Evolutionary conservation across 805 yeast genomes (phyloP).

Genomic region (Saturnispora halmiae): DNA sequence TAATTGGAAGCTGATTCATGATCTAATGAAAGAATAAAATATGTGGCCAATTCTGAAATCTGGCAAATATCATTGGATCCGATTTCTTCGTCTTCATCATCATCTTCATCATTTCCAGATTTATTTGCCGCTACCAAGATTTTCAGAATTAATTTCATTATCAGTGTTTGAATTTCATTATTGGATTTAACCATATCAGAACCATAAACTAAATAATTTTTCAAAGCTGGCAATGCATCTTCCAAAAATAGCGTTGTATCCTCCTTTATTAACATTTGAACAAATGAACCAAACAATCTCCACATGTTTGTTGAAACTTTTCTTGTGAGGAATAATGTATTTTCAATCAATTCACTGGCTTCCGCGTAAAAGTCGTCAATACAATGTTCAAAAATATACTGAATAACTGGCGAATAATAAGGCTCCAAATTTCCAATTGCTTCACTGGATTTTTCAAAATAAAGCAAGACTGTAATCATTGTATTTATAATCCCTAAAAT

Average conservation of each 20-base stretch:
- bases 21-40: slow-evolving; percentile 51
- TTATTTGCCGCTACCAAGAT: slow-evolving; percentile 24
- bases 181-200: slow-evolving; percentile 38
- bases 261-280: slow-evolving; percentile 27
- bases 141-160: slow-evolving; percentile 42
- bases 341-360: slow-evolving; percentile 70
- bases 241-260: slow-evolving; percentile 61
- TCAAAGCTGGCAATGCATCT: slow-evolving; percentile 65
- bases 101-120: slow-evolving; percentile 12
- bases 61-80: slow-evolving; percentile 47
- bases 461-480: slow-evolving; percentile 74
- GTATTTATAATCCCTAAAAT: slow-evolving; percentile 83
- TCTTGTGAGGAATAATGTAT: slow-evolving; percentile 56
- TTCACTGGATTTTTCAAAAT: slow-evolving; percentile 75
- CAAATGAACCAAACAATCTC: slow-evolving; percentile 52
- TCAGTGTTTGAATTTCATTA: slow-evolving; percentile 38
- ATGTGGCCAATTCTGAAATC: slow-evolving; percentile 58
- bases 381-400: slow-evolving; percentile 51
- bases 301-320: slow-evolving; percentile 63
- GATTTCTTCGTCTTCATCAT: slow-evolving; percentile 35
- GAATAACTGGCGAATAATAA: slow-evolving; percentile 64
- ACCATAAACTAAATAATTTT: slow-evolving; percentile 60
- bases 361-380: slow-evolving; percentile 80
- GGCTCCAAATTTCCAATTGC: slow-evolving; percentile 62
- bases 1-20: slow-evolving; percentile 33